A percentile compares a stretch with the other conserved stretches of the same genome.
Conservation (phyloP, 192 early-diverging fungal species). For the Podila minutissima region DNA sequence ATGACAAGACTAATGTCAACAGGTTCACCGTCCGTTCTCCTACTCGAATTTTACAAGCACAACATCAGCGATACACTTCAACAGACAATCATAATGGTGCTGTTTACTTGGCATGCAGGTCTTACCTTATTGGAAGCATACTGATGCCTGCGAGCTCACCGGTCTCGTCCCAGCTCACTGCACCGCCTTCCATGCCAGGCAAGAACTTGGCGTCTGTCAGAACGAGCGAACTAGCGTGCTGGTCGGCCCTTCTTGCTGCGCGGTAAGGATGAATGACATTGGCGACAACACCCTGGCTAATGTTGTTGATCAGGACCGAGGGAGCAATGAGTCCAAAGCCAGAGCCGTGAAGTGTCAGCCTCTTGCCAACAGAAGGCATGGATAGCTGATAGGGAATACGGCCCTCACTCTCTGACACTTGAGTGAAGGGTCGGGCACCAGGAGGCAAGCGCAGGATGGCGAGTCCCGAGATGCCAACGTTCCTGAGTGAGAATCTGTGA, state of each 20-base stretch:
- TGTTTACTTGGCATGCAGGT: background rate
- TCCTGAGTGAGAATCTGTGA: conserved; percentile 44
- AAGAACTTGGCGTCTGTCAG: conserved; percentile 50
- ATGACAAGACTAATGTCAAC: conserved; percentile 52
- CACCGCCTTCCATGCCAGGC: conserved; percentile 54
- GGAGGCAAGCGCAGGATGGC: conserved; percentile 31
- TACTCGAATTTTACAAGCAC: background rate
- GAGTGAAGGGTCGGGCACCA: background rate
- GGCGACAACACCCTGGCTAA: conserved; percentile 50
- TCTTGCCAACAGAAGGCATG: conserved; percentile 35
- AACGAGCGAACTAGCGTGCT: conserved; percentile 30
- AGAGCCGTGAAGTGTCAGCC: conserved; percentile 41
- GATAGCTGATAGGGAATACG: conserved; percentile 23
- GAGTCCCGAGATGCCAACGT: conserved; percentile 44
- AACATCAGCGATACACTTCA: background rate
- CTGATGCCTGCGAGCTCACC: conserved; percentile 42
- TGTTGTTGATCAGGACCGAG: conserved; percentile 49
- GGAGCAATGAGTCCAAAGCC: conserved; percentile 53
- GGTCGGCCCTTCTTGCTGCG: conserved; percentile 35
- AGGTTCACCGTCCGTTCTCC: conserved; percentile 53
- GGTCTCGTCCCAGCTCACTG: conserved; percentile 47
- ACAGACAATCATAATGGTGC: background rate
- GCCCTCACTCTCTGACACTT: background rate
- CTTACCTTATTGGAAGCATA: conserved; percentile 52
- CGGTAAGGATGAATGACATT: conserved; percentile 47